Evolutionary conservation across 169 alveolate genomes (phyloP).

Genomic region (Theileria sp.): DNA sequence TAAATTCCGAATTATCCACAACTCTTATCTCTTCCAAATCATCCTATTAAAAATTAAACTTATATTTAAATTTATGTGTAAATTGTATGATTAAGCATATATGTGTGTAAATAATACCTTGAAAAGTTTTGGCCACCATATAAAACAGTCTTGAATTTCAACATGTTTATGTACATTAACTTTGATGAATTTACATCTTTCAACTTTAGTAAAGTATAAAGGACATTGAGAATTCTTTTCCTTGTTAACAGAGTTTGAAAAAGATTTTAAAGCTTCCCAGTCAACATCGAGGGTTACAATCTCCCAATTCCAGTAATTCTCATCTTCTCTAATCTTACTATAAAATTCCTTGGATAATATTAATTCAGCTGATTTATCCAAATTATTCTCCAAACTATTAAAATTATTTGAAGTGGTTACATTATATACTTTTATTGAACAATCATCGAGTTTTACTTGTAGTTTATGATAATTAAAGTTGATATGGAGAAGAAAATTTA

Average conservation of each 20-base stretch:
- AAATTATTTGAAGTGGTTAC: constrained; percentile 4
- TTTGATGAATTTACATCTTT: constrained; percentile 31
- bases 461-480: constrained; percentile 4
- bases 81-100: not conserved
- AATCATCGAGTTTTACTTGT: not conserved
- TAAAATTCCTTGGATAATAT: constrained; percentile 40
- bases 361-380: constrained; percentile 14
- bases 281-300: constrained; percentile 40
- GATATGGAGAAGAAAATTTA: constrained; percentile 25
- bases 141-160: constrained; percentile 40
- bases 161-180: constrained; percentile 41
- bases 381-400: constrained; percentile 7
- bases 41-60: constrained; percentile 27
- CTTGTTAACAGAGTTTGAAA: constrained; percentile 9
- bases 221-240: not conserved
- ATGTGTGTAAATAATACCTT: constrained; percentile 38
- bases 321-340: constrained; percentile 39
- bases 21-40: constrained; percentile 30
- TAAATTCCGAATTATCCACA: constrained; percentile 26
- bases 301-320: constrained; percentile 52
- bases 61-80: not conserved
- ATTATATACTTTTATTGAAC: constrained; percentile 1
- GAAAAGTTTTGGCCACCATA: constrained; percentile 67
- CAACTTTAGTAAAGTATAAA: constrained; percentile 20
- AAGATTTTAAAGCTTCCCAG: constrained; percentile 49